Percentiles rank a stretch among this genome's conserved stretches.
Conservation (phyloP, 1,284 basidiomycete genomes). For the Boletellus deceptivus region DNA sequence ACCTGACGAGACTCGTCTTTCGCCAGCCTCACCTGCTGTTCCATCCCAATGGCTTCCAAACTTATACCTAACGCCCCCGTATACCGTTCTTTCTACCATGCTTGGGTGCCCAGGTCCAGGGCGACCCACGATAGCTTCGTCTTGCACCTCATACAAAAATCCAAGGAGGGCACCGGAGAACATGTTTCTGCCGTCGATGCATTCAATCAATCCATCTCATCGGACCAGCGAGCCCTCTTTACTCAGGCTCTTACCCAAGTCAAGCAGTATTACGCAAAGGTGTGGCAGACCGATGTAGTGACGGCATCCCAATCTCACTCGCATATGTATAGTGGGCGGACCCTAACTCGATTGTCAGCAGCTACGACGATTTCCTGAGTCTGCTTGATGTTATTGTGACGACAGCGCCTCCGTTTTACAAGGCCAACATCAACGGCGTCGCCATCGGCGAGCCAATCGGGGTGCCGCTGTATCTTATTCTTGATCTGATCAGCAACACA, state of each 20-base stretch:
- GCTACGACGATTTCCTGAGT: background rate
- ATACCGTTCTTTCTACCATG: background rate
- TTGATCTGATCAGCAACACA: slow-evolving; percentile 24
- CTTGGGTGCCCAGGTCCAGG: background rate
- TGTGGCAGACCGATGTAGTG: background rate
- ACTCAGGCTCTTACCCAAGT: background rate
- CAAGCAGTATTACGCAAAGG: background rate
- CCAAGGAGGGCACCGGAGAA: too few relatives aligned
- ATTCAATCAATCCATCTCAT: background rate
- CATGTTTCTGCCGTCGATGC: background rate
- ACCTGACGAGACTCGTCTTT: background rate
- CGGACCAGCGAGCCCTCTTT: background rate
- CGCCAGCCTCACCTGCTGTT: background rate
- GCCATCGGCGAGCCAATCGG: slow-evolving; percentile 20
- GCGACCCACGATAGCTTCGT: background rate
- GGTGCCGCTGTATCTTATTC: slow-evolving; percentile 19
- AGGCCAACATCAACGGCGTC: background rate
- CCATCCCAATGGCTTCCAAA: background rate
- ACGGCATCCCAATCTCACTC: background rate
- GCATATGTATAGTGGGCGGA: background rate
- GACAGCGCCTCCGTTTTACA: background rate
- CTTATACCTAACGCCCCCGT: too few relatives aligned
- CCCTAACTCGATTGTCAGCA: background rate
- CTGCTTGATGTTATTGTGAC: background rate
- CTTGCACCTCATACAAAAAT: too few relatives aligned